Evolutionary conservation across 805 yeast genomes (phyloP), one percentile per base, ranked within the genome.

Genomic region (Nakazawaea populi): DNA sequence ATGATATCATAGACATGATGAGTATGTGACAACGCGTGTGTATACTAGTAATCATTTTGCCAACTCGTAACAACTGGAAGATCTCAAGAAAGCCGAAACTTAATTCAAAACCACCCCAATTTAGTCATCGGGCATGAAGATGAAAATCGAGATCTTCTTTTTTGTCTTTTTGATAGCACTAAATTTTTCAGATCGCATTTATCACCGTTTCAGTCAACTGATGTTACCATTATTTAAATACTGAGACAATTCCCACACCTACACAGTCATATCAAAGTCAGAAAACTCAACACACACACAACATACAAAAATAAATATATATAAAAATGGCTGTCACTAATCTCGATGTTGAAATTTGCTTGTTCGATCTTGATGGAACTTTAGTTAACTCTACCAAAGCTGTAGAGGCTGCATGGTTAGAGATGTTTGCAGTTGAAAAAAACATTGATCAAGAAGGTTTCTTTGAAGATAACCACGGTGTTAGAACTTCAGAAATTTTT

Each of bases 351-450:
- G 42, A 62, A 35, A 54, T 59, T 18, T 55, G 62, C 56, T 77
- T 87, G 55, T 89, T 89, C 68, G 96, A 89, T 70, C 82, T 90
- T 48, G 96, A 89, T 65, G 96, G 96, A 49, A 89, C 96, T 31
- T 73, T 89, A 62, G 89, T 89, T 64, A 82, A 85, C 66, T 86
- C 95, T 40, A 88, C 91, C 53, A 82, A 81, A 50, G 89, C 94
- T 53, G 87, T 88, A 55, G 89, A 87, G 62, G 85, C 82, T 61
- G 82, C 87, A 72, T 89, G 96, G 96, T 79, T 78, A 60, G 84
- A 81, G 53, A 77, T 86, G 62, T 87, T 86, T 57, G 73, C 75
- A 60, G 75, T 79, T 61, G 79, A 85, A 68, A 18, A 18, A 18
- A 79, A 77, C 62, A 83, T 85, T 51, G 80, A 83, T 66, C 80